Evolutionary conservation across 2,329 filamentous ascomycete genomes (phyloP).

Genomic region (Exophiala oligosperma): DNA sequence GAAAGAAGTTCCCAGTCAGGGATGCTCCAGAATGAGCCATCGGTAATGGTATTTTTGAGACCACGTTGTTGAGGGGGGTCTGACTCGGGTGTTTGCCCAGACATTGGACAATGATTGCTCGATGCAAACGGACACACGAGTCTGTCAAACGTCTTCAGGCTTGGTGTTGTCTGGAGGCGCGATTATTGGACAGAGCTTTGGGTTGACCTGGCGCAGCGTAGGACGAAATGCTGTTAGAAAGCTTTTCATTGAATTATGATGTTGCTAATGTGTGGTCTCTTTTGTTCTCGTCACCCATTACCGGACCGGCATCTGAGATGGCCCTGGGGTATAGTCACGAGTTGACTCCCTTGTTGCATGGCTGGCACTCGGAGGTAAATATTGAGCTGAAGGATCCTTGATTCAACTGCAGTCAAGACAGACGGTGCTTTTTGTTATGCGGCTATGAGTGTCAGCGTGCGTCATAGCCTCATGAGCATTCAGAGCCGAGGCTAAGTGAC

Average conservation of each 20-base stretch:
- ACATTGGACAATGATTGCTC: background rate
- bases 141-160: background rate
- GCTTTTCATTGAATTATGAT: background rate
- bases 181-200: background rate
- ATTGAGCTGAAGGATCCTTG: background rate
- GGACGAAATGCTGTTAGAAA: constrained; percentile 2
- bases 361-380: background rate
- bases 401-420: too few relatives aligned
- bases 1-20: constrained; percentile 27
- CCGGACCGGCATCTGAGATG: background rate
- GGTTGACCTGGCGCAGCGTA: background rate
- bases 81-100: background rate
- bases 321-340: background rate
- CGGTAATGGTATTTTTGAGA: constrained; percentile 9
- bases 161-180: background rate
- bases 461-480: too few relatives aligned
- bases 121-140: background rate
- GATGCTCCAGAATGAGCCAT: constrained; percentile 19
- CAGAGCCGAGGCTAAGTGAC: too few relatives aligned
- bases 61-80: background rate
- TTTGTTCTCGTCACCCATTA: constrained; percentile 10
- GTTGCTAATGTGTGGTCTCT: background rate
- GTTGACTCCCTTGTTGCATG: background rate
- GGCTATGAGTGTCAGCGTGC: too few relatives aligned
- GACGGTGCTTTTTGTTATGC: too few relatives aligned